Evolutionary conservation across 495 filamentous ascomycete genomes (phyloP).

Genomic region (Penicillium coffeae): DNA sequence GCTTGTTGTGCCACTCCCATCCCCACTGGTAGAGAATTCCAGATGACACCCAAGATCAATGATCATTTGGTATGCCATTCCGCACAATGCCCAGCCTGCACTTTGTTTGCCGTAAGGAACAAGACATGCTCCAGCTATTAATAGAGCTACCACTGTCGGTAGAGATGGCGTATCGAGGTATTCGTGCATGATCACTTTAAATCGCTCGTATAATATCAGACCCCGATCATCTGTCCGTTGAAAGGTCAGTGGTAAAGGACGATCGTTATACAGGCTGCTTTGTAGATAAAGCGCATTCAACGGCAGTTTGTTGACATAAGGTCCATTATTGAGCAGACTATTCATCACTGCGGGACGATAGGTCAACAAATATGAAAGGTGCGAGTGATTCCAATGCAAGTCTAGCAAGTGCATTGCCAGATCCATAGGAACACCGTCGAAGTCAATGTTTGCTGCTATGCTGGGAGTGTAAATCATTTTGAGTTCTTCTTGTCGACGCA

Average conservation of each 20-base stretch:
- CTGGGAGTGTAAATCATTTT: neutral
- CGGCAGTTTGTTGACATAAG: constrained; percentile 30
- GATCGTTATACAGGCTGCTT: constrained; percentile 13
- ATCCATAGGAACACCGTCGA: constrained; percentile 28
- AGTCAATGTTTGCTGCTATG: constrained; percentile 17
- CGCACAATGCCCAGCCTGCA: constrained; percentile 17
- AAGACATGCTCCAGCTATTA: constrained; percentile 11
- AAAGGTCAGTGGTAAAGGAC: constrained; percentile 1
- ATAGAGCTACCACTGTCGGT: constrained; percentile 12
- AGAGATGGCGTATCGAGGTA: constrained; percentile 14
- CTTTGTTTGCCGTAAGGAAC: constrained; percentile 14
- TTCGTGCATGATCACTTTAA: constrained; percentile 8
- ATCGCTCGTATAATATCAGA: constrained; percentile 13
- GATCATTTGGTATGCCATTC: constrained; percentile 32
- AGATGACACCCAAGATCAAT: constrained; percentile 33
- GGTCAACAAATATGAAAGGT: constrained; percentile 16
- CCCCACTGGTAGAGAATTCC: constrained; percentile 1
- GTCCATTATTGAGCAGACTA: constrained; percentile 27
- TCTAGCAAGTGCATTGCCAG: constrained; percentile 29
- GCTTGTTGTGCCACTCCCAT: neutral
- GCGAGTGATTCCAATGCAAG: constrained; percentile 30
- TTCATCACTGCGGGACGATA: constrained; percentile 35
- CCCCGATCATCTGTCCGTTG: constrained; percentile 4
- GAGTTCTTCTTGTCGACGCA: constrained; percentile 5
- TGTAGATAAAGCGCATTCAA: constrained; percentile 32